A percentile compares a stretch with the other conserved stretches of the same genome.
phyloP scores from a whole-genome alignment of 1,284 basidiomycete genomes.

The Sporisorium sorghi region DNA sequence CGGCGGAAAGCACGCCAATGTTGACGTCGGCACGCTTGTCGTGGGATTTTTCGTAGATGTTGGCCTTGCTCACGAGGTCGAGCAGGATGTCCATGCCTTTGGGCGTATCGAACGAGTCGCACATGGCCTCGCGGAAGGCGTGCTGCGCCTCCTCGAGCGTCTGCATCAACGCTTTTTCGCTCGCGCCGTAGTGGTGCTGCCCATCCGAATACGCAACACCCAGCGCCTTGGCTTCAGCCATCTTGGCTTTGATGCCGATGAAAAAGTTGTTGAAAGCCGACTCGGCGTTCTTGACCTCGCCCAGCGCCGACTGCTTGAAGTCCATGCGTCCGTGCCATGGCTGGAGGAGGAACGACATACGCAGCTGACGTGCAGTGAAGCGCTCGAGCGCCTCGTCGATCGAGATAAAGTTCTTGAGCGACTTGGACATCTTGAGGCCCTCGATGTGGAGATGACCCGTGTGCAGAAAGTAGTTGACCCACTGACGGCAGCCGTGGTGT shows the following conservation, averaged over 20 bases:
- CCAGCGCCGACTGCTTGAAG: slow-evolving; percentile 86
- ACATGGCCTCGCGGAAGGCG: slow-evolving; percentile 87
- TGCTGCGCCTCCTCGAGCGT: slow-evolving; percentile 82
- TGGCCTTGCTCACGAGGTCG: slow-evolving; percentile 86
- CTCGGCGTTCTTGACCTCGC: slow-evolving; percentile 89
- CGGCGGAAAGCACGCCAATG: slow-evolving; percentile 78
- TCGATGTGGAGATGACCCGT: slow-evolving; percentile 99
- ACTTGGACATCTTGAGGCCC: slow-evolving; percentile 99
- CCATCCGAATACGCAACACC: slow-evolving; percentile 72
- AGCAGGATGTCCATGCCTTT: slow-evolving; percentile 81
- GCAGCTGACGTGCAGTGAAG: slow-evolving; percentile 87
- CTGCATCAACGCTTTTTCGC: slow-evolving; percentile 54
- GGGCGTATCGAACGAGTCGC: slow-evolving; percentile 97
- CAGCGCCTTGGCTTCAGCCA: slow-evolving; percentile 68
- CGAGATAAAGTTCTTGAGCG: slow-evolving; percentile 98
- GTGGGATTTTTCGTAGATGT: slow-evolving; percentile 79
- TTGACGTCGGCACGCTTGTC: slow-evolving; percentile 73
- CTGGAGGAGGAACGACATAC: slow-evolving; percentile 92
- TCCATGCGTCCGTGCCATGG: slow-evolving; percentile 93
- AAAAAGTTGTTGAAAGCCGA: slow-evolving; percentile 95
- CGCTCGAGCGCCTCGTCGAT: slow-evolving; percentile 93
- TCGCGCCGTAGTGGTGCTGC: slow-evolving; percentile 70
- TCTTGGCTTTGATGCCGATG: slow-evolving; percentile 83
- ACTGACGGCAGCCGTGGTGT: slow-evolving; percentile 89
- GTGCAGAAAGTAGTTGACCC: slow-evolving; percentile 99